Conservation (phyloP, 306 rosid genomes). For the Castanopsis chinensis region DNA sequence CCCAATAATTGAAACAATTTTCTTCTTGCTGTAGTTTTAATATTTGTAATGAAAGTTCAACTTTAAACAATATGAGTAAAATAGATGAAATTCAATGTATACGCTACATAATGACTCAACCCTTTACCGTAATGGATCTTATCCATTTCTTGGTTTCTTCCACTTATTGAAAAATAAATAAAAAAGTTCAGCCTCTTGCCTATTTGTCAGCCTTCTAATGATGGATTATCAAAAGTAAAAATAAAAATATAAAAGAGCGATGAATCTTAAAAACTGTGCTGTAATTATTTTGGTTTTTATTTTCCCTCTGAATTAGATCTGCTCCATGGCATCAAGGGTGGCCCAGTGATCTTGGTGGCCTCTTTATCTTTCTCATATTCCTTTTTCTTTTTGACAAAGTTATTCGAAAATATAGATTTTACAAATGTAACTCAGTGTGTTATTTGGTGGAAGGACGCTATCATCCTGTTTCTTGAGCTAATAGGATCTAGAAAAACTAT, state of each 20-base stretch:
- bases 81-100: too few species aligned
- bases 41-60: too few species aligned
- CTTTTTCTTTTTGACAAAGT: constrained; percentile 6
- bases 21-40: neutral
- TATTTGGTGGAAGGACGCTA: neutral
- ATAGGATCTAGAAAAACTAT: neutral
- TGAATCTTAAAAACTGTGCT: neutral
- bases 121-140: too few species aligned
- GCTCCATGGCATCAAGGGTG: neutral
- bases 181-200: too few species aligned
- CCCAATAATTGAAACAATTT: neutral
- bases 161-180: too few species aligned
- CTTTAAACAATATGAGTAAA: too few species aligned
- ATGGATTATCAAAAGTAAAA: too few species aligned
- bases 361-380: constrained; percentile 18
- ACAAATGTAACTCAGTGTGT: neutral
- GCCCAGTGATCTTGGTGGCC: constrained; percentile 4
- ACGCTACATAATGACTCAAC: too few species aligned
- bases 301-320: neutral
- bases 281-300: neutral
- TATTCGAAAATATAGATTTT: neutral
- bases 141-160: too few species aligned
- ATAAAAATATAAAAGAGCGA: neutral
- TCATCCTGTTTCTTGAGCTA: neutral
- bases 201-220: too few species aligned